Conservation (phyloP, 2,329 filamentous ascomycete genomes). For the Balansia obtecta region DNA sequence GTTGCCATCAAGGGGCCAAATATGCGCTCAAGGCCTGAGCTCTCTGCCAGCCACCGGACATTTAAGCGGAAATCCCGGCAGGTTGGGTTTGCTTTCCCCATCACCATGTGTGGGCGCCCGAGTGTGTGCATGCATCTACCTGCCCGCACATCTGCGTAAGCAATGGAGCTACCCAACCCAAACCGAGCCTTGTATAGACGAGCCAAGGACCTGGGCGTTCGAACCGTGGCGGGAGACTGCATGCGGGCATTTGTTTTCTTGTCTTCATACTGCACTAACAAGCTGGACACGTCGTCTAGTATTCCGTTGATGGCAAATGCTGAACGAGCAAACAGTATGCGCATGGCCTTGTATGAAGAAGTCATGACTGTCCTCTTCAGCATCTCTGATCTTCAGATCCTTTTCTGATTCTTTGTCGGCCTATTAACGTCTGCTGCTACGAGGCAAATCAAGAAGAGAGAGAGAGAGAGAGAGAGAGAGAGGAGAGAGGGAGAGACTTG, state of each 20-base stretch:
- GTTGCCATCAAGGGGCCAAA: too few relatives aligned
- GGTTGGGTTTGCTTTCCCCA: too few relatives aligned
- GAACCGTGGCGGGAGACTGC: background rate
- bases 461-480: too few relatives aligned
- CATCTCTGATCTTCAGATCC: background rate
- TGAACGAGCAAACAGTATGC: background rate
- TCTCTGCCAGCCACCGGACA: too few relatives aligned
- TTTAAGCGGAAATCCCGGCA: too few relatives aligned
- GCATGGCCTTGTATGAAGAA: background rate
- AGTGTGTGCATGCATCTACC: background rate
- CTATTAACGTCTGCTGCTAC: background rate
- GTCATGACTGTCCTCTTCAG: background rate
- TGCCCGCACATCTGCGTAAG: background rate
- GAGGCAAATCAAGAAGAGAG: background rate
- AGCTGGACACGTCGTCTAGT: background rate
- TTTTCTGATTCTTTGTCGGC: background rate
- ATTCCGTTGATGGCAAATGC: background rate
- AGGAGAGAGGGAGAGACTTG: too few relatives aligned
- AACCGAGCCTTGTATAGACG: background rate
- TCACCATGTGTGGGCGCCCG: background rate
- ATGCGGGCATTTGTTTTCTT: constrained; percentile 1
- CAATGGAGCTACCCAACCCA: background rate
- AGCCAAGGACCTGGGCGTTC: background rate
- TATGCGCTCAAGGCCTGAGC: too few relatives aligned
- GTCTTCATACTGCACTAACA: background rate